phyloP scores from a whole-genome alignment of 2,329 filamentous ascomycete genomes.

The Penicillium carneum region DNA sequence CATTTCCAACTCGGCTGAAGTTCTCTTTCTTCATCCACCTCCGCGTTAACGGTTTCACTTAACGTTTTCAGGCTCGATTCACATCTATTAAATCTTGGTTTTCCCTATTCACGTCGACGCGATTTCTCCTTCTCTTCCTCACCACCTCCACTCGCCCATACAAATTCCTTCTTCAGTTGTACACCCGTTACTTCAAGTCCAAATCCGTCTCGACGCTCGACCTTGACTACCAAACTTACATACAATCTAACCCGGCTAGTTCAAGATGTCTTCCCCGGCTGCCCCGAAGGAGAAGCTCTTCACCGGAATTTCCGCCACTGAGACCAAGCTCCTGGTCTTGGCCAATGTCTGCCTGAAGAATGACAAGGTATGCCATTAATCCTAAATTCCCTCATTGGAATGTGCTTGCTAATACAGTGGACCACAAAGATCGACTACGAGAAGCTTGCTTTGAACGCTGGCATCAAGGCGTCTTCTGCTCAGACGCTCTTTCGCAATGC shows the following conservation, averaged over 20 bases:
- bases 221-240: neutral
- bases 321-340: constrained; percentile 7
- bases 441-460: neutral
- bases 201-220: neutral
- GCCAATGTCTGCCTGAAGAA: neutral
- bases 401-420: neutral
- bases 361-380: neutral
- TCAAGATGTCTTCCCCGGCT: neutral
- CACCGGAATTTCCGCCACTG: neutral
- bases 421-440: constrained; percentile 9
- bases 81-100: neutral
- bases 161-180: neutral
- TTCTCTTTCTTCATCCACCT: neutral
- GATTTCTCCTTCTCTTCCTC: too few relatives aligned
- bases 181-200: neutral
- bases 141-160: too few relatives aligned
- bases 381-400: too few relatives aligned
- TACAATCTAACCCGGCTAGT: too few relatives aligned
- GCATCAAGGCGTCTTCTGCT: constrained; percentile 6
- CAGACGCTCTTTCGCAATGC: constrained; percentile 1
- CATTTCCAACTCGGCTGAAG: neutral
- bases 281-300: neutral
- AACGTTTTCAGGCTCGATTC: neutral
- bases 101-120: neutral
- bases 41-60: neutral